A percentile compares a stretch with the other conserved stretches of the same genome.
These are phyloP conservation scores for Aspergillus sp. DNA, from an alignment of 2,329 filamentous ascomycete species.

Conservation along the genomic window DNA sequence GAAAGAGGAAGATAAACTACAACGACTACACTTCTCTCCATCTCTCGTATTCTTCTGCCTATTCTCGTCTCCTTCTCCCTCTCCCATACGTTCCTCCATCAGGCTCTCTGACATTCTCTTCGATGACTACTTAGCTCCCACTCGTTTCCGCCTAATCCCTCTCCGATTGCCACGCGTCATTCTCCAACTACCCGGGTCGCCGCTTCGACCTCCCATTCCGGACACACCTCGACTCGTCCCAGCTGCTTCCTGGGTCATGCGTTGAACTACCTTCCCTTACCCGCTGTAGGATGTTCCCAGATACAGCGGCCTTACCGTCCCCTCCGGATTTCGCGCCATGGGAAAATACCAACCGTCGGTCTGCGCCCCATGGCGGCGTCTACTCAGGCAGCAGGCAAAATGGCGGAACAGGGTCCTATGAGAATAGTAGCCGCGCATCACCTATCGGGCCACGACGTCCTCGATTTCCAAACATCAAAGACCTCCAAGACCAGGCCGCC, in stretches of 20 bases:
- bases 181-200: neutral
- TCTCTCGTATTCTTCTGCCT: neutral
- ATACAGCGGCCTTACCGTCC: slow-evolving; percentile 38
- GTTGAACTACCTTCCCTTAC: slow-evolving; percentile 17
- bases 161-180: neutral
- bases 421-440: slow-evolving; percentile 20
- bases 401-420: slow-evolving; percentile 23
- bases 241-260: slow-evolving; percentile 22
- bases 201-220: neutral
- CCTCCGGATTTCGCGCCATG: slow-evolving; percentile 33
- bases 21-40: neutral
- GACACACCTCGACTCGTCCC: slow-evolving; percentile 2
- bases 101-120: neutral
- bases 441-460: slow-evolving; percentile 20
- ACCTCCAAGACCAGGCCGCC: slow-evolving; percentile 40
- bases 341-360: slow-evolving; percentile 24
- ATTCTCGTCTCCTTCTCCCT: too few species aligned
- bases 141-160: neutral
- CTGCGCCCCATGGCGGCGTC: slow-evolving; percentile 29
- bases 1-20: too few species aligned
- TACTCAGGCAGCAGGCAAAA: slow-evolving; percentile 24
- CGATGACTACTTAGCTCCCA: neutral
- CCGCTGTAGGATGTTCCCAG: slow-evolving; percentile 36
- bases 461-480: slow-evolving; percentile 39
- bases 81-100: too few species aligned